Evolutionary conservation across 257 asterid species (phyloP).

Genomic region (Hygrophila difformis): DNA sequence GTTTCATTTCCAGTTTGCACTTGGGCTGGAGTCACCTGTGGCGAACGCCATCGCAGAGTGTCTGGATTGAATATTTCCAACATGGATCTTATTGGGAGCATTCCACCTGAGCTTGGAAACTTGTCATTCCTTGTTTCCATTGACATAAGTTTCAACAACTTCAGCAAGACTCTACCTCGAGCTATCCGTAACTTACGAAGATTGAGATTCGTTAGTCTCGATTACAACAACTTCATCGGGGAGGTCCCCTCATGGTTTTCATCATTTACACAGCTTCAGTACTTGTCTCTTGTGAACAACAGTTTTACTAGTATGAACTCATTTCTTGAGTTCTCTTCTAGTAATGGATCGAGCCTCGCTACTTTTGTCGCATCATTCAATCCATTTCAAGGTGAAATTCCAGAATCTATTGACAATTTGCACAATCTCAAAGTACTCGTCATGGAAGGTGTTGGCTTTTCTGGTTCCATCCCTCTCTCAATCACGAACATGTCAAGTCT

Average conservation of each 20-base stretch:
- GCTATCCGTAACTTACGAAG: background rate
- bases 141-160: constrained; percentile 6
- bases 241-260: too few relatives aligned
- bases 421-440: constrained; percentile 4
- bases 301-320: too few relatives aligned
- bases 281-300: too few relatives aligned
- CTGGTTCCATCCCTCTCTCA: background rate
- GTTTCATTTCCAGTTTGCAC: constrained; percentile 9
- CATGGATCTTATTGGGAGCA: constrained; percentile 12
- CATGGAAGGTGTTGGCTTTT: background rate
- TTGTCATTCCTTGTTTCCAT: constrained; percentile 19
- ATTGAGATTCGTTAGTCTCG: too few relatives aligned
- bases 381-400: constrained; percentile 18
- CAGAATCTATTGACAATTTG: constrained; percentile 19
- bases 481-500: background rate
- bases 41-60: constrained; percentile 16
- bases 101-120: constrained; percentile 19
- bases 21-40: constrained; percentile 26
- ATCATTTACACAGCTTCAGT: too few relatives aligned
- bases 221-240: too few relatives aligned
- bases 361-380: too few relatives aligned
- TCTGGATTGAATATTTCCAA: constrained; percentile 6
- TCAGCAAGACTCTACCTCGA: background rate
- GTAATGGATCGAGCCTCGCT: too few relatives aligned
- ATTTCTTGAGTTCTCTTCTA: too few relatives aligned